Evolutionary conservation across 2,329 filamentous ascomycete genomes (phyloP).

Genomic region (Aspergillus carbonarius): DNA sequence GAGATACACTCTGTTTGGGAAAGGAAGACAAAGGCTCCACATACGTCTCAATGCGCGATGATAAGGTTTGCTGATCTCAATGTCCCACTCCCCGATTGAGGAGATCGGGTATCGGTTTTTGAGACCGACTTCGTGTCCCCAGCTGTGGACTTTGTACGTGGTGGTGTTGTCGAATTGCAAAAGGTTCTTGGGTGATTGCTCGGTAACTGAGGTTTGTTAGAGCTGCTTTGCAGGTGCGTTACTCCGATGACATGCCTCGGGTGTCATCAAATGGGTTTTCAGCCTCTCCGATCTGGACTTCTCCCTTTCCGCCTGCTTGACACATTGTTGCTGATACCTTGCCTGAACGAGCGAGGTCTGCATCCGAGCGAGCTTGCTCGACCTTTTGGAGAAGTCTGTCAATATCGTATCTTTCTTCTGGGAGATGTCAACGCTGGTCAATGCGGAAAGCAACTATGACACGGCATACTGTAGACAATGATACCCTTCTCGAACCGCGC

Average conservation of each 20-base stretch:
- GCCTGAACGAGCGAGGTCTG: neutral
- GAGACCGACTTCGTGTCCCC: conserved; percentile 10
- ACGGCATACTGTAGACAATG: conserved; percentile 12
- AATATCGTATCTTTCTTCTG: conserved; percentile 10
- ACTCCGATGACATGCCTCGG: neutral
- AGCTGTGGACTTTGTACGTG: conserved; percentile 1
- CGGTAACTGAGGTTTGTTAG: neutral
- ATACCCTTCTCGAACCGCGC: conserved; percentile 13
- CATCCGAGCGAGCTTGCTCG: neutral
- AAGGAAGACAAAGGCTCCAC: neutral
- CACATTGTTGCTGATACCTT: neutral
- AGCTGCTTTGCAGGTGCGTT: neutral
- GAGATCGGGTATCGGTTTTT: conserved; percentile 6
- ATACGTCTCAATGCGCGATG: conserved; percentile 7
- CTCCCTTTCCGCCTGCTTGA: neutral
- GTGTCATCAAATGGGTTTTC: neutral
- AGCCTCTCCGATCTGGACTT: neutral
- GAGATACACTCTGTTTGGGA: neutral
- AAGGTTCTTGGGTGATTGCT: neutral
- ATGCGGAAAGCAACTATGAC: neutral
- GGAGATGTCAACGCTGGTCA: neutral
- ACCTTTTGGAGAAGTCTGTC: neutral
- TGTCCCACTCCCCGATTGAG: neutral
- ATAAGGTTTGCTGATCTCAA: conserved; percentile 12
- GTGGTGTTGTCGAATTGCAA: neutral